These are phyloP conservation scores for Pseudonitzschia multiseries DNA, from an alignment of 108 stramenopile genomes.

Conservation along the genomic window DNA sequence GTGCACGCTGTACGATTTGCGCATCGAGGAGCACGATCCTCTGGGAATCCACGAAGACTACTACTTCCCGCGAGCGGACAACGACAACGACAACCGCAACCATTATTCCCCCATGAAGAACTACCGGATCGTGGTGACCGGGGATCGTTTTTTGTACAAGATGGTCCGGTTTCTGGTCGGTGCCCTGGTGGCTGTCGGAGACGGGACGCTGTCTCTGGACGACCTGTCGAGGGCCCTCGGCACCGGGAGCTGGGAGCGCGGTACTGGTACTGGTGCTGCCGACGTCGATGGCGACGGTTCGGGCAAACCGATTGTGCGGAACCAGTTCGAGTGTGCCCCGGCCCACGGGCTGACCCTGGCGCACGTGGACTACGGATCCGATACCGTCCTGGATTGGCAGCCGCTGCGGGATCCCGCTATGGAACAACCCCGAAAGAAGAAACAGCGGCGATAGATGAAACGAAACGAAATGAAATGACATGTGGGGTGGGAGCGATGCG, in stretches of 20 bases:
- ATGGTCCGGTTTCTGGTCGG: constrained; percentile 82
- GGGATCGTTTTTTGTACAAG: constrained; percentile 85
- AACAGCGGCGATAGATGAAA: background rate
- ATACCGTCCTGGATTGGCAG: constrained; percentile 41
- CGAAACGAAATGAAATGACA: no score
- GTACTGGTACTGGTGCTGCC: no score
- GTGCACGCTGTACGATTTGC: constrained; percentile 9
- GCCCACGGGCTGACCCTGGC: constrained; percentile 45
- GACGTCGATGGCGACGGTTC: background rate
- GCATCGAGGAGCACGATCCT: constrained; percentile 2
- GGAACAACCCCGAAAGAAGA: background rate
- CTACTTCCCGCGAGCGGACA: constrained; percentile 18
- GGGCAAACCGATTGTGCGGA: no score
- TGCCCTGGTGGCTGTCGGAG: constrained; percentile 65
- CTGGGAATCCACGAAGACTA: background rate
- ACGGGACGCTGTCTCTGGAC: constrained; percentile 37
- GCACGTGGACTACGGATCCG: constrained; percentile 34
- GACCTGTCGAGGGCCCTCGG: constrained; percentile 52
- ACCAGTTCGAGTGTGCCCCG: constrained; percentile 48
- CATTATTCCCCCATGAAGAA: constrained; percentile 24
- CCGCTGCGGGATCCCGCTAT: constrained; percentile 22
- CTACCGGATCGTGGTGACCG: constrained; percentile 51
- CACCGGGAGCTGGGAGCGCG: constrained; percentile 17
- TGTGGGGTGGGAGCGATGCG: no score
- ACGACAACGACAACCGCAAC: no score